Evolutionary conservation across 2,329 filamentous ascomycete species (phyloP).

Genomic region (Cordyceps fumosorosea): DNA sequence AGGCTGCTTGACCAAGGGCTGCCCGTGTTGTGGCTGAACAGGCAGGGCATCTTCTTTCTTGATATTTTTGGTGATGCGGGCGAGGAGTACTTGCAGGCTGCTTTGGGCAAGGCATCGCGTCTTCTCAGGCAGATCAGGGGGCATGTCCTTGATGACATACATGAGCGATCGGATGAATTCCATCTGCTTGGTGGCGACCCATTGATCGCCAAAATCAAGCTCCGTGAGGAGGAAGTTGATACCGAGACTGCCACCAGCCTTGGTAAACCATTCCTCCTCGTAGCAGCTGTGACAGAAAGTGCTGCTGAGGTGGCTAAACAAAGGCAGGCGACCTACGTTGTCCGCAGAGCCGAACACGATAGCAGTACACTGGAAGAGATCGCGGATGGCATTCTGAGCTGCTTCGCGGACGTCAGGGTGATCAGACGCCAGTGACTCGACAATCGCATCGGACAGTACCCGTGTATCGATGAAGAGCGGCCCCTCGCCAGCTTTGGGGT

Average conservation of each 20-base stretch:
- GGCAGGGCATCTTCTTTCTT: constrained; percentile 64
- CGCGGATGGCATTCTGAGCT: constrained; percentile 70
- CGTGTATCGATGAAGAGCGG: constrained; percentile 81
- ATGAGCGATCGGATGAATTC: constrained; percentile 88
- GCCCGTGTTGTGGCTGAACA: constrained; percentile 32
- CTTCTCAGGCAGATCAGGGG: constrained; percentile 83
- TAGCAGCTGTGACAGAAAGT: constrained; percentile 93
- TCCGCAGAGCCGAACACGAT: constrained; percentile 72
- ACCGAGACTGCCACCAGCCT: constrained; percentile 84
- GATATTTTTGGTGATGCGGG: constrained; percentile 69
- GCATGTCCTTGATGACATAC: constrained; percentile 98
- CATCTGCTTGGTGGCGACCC: constrained; percentile 75
- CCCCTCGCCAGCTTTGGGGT: constrained; percentile 80
- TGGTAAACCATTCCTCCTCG: constrained; percentile 98
- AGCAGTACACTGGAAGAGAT: constrained; percentile 68
- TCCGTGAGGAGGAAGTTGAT: constrained; percentile 84
- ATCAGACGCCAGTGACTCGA: constrained; percentile 85
- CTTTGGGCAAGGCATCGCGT: constrained; percentile 77
- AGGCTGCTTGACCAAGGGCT: constrained; percentile 42
- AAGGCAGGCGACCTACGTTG: constrained; percentile 67
- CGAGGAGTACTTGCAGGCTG: constrained; percentile 73
- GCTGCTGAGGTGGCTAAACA: constrained; percentile 77
- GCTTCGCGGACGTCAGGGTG: constrained; percentile 72
- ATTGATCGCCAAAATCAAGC: constrained; percentile 74
- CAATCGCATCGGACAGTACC: constrained; percentile 79